These are phyloP conservation scores for Gilbertella persicaria DNA, from an alignment of 371 early-diverging fungal species.

Conservation along the genomic window DNA sequence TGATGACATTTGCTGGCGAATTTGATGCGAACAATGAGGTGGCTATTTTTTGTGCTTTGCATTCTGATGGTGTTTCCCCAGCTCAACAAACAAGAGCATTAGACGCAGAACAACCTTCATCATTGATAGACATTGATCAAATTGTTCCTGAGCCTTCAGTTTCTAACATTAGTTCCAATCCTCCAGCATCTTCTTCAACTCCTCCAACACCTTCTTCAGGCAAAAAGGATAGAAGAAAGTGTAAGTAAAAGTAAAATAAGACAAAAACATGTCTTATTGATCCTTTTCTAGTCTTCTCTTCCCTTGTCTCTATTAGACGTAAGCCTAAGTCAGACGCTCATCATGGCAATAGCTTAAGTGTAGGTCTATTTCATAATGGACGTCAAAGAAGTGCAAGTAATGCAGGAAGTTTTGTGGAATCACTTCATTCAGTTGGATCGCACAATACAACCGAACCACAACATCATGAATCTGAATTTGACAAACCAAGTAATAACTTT, in stretches of 20 bases:
- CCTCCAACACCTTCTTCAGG: neutral
- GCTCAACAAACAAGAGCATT: neutral
- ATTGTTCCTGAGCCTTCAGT: slow-evolving; percentile 23
- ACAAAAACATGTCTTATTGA: neutral
- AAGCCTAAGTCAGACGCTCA: slow-evolving; percentile 23
- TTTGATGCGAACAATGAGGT: slow-evolving; percentile 31
- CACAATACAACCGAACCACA: neutral
- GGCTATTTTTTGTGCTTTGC: slow-evolving; percentile 20
- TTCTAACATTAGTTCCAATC: slow-evolving; percentile 18
- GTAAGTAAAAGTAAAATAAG: neutral
- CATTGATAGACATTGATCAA: slow-evolving; percentile 3
- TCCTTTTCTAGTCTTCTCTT: slow-evolving; percentile 27
- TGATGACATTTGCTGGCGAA: slow-evolving; percentile 17
- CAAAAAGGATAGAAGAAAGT: slow-evolving; percentile 10
- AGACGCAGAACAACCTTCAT: neutral
- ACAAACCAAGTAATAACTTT: neutral
- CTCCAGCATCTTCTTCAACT: neutral
- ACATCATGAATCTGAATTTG: neutral
- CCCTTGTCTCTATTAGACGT: slow-evolving; percentile 40
- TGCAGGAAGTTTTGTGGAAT: slow-evolving; percentile 19
- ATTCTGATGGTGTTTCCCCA: too few species aligned
- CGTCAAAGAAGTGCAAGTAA: slow-evolving; percentile 24
- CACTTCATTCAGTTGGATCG: slow-evolving; percentile 7
- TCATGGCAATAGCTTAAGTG: neutral
- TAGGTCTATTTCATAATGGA: neutral